A percentile compares a stretch with the other conserved stretches of the same genome.
Conservation (phyloP, 345 rosid genomes). For the Euphorbia tirucalli region DNA sequence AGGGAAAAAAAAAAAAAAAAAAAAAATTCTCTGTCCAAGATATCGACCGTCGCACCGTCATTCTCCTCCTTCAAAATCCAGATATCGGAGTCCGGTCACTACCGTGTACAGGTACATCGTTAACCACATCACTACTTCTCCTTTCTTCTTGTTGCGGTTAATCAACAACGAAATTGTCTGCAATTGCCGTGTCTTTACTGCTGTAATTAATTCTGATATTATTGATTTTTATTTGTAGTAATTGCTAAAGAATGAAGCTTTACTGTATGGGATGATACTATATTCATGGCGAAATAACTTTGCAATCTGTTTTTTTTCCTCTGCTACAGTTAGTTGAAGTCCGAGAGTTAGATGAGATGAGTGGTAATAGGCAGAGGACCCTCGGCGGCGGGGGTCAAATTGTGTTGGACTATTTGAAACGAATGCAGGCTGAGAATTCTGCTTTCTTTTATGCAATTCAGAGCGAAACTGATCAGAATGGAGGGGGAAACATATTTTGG, state of each 20-base stretch:
- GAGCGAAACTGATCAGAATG: constrained; percentile 30
- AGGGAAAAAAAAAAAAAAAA: too few relatives aligned
- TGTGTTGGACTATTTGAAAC: constrained; percentile 50
- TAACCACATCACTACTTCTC: neutral
- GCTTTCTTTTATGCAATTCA: constrained; percentile 63
- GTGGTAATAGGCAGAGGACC: constrained; percentile 47
- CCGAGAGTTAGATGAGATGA: constrained; percentile 47
- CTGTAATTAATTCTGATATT: neutral
- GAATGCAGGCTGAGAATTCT: constrained; percentile 59
- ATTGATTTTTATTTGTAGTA: neutral
- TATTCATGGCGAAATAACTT: neutral
- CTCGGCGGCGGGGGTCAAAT: constrained; percentile 42
- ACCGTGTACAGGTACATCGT: neutral
- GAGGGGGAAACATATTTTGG: constrained; percentile 61
- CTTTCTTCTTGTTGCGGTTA: neutral
- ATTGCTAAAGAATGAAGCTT: neutral
- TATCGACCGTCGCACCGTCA: too few relatives aligned
- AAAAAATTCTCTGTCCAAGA: neutral
- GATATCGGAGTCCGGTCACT: neutral
- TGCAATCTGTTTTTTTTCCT: neutral
- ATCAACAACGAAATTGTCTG: neutral
- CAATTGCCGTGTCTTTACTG: neutral
- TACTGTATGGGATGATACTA: neutral
- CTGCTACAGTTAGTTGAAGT: neutral
- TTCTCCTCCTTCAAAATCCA: neutral